Percentiles rank a stretch among this genome's conserved stretches.
These are phyloP conservation scores for Colletotrichum sp. DNA, from an alignment of 2,329 filamentous ascomycete species.

Conservation along the genomic window DNA sequence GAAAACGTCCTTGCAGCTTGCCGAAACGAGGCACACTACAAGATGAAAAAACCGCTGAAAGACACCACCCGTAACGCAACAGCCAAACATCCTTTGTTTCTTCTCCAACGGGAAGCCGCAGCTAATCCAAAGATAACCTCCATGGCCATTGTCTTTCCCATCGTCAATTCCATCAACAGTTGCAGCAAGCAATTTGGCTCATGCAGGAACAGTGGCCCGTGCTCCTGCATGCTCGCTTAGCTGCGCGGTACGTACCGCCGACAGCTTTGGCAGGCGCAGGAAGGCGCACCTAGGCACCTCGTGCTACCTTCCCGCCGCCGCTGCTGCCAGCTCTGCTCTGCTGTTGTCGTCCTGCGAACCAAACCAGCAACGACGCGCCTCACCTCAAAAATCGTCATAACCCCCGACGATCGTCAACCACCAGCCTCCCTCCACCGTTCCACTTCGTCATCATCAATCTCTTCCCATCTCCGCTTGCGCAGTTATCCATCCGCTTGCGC, in stretches of 20 bases:
- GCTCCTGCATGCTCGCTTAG: conserved; percentile 5
- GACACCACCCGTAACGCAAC: not conserved
- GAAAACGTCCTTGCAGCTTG: not conserved
- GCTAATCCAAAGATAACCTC: not conserved
- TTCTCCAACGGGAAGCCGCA: not conserved
- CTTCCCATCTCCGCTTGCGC: not conserved
- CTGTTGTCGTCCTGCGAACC: conserved; percentile 21
- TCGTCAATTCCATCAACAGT: not conserved
- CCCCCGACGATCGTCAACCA: conserved; percentile 11
- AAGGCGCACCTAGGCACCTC: not conserved
- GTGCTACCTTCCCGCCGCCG: not conserved
- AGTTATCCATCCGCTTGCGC: not conserved
- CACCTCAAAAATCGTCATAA: conserved; percentile 23
- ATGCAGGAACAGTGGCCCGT: conserved; percentile 11
- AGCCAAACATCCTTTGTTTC: not conserved
- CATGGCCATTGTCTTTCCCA: not conserved
- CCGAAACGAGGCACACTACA: not conserved
- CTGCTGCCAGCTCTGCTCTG: not conserved
- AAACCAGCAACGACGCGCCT: conserved; percentile 18
- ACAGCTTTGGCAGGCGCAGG: not conserved
- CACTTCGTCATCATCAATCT: conserved; percentile 5
- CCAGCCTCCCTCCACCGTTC: conserved; percentile 6
- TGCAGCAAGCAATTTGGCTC: not conserved
- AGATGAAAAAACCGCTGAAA: not conserved
- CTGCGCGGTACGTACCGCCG: not conserved